These are phyloP conservation scores for Colletotrichum costaricense DNA, from an alignment of 2,329 filamentous ascomycete species.

Conservation along the genomic window DNA sequence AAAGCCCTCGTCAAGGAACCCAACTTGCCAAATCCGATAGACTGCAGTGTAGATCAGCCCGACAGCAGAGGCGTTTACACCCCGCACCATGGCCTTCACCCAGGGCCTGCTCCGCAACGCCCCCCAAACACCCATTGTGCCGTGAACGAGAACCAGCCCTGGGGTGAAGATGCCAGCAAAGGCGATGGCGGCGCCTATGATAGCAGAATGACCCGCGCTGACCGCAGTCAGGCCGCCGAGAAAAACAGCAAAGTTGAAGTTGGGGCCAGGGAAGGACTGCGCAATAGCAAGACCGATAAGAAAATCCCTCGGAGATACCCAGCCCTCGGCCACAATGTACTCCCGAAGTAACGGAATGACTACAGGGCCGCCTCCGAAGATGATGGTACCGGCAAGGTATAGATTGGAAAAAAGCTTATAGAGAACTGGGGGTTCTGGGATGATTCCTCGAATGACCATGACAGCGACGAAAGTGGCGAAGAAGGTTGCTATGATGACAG, in stretches of 20 bases:
- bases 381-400: constrained; percentile 78
- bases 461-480: constrained; percentile 66
- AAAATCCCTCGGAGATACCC: constrained; percentile 78
- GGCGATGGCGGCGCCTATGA: constrained; percentile 61
- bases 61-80: constrained; percentile 70
- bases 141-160: constrained; percentile 60
- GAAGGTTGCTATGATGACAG: constrained; percentile 58
- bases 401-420: constrained; percentile 77
- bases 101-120: constrained; percentile 56
- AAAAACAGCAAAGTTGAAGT: constrained; percentile 64
- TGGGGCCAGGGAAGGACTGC: constrained; percentile 71
- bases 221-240: constrained; percentile 62
- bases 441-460: constrained; percentile 61
- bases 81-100: constrained; percentile 62
- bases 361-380: constrained; percentile 73
- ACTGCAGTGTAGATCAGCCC: constrained; percentile 74
- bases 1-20: constrained; percentile 63
- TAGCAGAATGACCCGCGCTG: constrained; percentile 47
- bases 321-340: constrained; percentile 74
- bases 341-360: constrained; percentile 73
- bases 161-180: constrained; percentile 65
- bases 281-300: constrained; percentile 78
- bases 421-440: constrained; percentile 53
- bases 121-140: constrained; percentile 67
- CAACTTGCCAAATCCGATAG: constrained; percentile 72